Percentiles rank a stretch among this genome's conserved stretches.
Conservation (phyloP, 2,329 filamentous ascomycete genomes). For the Botryosphaeria dothidea region DNA sequence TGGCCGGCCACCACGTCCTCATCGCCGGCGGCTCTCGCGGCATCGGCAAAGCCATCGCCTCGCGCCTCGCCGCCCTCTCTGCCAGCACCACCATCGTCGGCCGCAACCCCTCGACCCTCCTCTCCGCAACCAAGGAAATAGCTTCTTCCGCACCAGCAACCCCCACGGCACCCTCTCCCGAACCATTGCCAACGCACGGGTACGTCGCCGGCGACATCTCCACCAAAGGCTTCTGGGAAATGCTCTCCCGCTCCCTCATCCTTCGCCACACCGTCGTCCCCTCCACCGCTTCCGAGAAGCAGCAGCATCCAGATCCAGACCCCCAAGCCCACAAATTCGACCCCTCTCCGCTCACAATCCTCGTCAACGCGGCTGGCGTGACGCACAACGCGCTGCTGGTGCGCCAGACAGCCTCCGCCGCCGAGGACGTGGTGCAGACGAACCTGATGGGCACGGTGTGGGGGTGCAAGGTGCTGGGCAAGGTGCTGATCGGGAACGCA, state of each 20-base stretch:
- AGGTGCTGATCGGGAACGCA: not conserved
- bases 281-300: not conserved
- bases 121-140: not conserved
- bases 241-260: not conserved
- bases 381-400: constrained; percentile 66
- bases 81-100: constrained; percentile 36
- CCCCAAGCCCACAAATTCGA: not conserved
- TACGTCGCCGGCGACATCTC: constrained; percentile 33
- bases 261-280: not conserved
- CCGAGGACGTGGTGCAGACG: constrained; percentile 63
- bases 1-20: constrained; percentile 28
- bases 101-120: constrained; percentile 28
- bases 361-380: constrained; percentile 80
- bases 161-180: not conserved
- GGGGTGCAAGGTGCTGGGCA: constrained; percentile 51
- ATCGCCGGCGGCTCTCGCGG: constrained; percentile 41
- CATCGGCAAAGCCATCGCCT: constrained; percentile 40
- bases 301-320: not conserved
- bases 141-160: not conserved
- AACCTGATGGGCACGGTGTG: constrained; percentile 70
- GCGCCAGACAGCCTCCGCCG: constrained; percentile 50
- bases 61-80: constrained; percentile 29
- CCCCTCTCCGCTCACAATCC: constrained; percentile 42
- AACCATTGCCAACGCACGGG: constrained; percentile 5
- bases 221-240: constrained; percentile 29